Percentiles rank a stretch among this genome's conserved stretches.
Conservation (phyloP, 169 alveolate genomes). For the Theileria orientalis region DNA sequence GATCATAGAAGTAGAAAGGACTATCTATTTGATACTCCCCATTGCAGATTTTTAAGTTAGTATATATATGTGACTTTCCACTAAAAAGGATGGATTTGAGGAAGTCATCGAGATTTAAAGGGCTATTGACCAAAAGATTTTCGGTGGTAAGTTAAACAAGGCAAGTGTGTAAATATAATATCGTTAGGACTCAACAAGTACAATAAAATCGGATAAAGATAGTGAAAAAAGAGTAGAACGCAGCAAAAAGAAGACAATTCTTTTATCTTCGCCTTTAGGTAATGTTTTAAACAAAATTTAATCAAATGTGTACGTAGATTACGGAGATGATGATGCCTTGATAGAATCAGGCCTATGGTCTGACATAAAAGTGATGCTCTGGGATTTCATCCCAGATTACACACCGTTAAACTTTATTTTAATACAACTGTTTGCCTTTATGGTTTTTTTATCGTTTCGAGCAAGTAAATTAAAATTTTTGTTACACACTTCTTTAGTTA, state of each 20-base stretch:
- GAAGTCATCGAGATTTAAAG: constrained; percentile 7
- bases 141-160: constrained; percentile 10
- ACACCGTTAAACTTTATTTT: constrained; percentile 24
- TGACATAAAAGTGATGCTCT: constrained; percentile 7
- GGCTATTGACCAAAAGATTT: constrained; percentile 11
- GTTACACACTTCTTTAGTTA: not conserved
- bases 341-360: constrained; percentile 28
- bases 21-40: too few species aligned
- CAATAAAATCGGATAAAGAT: constrained; percentile 4
- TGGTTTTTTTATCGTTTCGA: constrained; percentile 25
- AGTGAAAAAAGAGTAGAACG: not conserved
- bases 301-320: constrained; percentile 16
- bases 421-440: constrained; percentile 5
- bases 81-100: not conserved
- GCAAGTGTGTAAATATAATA: not conserved
- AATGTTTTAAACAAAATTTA: not conserved
- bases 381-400: constrained; percentile 29
- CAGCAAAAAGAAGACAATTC: not conserved
- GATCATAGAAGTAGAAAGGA: too few species aligned
- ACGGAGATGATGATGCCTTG: constrained; percentile 40
- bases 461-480: constrained; percentile 15
- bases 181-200: constrained; percentile 9
- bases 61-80: not conserved
- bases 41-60: not conserved
- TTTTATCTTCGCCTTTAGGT: not conserved